These are phyloP conservation scores for Cenchrus americanus DNA, from an alignment of 176 grass and related monocot species.

Conservation along the genomic window DNA sequence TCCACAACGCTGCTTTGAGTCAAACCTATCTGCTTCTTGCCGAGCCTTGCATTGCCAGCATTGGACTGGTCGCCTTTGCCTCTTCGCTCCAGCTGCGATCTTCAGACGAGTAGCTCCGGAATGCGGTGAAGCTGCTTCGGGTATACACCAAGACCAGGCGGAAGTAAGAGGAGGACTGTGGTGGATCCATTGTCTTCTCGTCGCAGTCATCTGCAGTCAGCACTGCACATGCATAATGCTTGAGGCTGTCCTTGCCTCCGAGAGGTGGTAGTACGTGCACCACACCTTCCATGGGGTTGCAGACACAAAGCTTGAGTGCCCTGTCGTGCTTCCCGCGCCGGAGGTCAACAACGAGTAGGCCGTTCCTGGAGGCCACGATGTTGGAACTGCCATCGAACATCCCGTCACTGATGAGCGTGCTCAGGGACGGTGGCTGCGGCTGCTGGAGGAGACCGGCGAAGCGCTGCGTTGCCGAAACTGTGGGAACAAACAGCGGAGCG, in stretches of 20 bases:
- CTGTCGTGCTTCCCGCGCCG: background rate
- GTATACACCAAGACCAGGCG: slow-evolving; percentile 23
- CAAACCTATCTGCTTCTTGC: background rate
- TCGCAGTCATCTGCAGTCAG: background rate
- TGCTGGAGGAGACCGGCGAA: background rate
- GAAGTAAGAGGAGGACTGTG: background rate
- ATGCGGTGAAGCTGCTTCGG: background rate
- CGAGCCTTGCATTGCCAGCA: background rate
- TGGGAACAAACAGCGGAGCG: background rate
- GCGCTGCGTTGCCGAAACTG: background rate
- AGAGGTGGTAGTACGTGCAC: background rate
- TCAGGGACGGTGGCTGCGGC: background rate
- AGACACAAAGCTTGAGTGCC: slow-evolving; percentile 1
- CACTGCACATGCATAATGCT: background rate
- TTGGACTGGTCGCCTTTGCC: background rate
- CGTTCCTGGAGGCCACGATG: background rate
- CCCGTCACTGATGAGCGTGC: background rate
- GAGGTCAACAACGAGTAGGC: slow-evolving; percentile 7
- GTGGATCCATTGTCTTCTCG: background rate
- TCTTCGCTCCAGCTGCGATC: background rate
- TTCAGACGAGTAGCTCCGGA: slow-evolving; percentile 26
- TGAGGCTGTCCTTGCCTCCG: background rate
- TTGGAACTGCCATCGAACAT: background rate
- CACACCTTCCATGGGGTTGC: background rate
- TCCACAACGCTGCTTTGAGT: background rate